A percentile compares a stretch with the other conserved stretches of the same genome.
Conservation (phyloP, 805 yeast genomes). For the Candida sonorensis region DNA sequence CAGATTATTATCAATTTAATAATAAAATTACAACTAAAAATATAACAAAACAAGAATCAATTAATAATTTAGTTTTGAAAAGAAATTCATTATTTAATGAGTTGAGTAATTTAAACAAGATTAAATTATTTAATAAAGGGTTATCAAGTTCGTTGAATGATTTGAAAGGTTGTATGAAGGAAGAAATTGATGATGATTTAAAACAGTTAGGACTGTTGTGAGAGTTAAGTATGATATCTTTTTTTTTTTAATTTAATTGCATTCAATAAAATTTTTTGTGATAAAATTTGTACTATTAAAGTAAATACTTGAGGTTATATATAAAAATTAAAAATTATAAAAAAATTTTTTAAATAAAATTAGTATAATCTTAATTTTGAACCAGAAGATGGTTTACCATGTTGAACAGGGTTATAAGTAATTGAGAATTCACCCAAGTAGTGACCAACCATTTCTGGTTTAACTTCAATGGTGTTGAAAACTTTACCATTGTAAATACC, state of each 20-base stretch:
- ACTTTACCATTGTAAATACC: constrained; percentile 99
- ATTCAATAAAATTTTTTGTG: too few relatives aligned
- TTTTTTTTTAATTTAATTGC: too few relatives aligned
- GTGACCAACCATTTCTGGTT: constrained; percentile 99
- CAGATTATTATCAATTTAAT: constrained; percentile 33
- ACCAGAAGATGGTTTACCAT: constrained; percentile 56
- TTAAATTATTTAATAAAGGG: constrained; percentile 54
- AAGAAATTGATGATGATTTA: constrained; percentile 73
- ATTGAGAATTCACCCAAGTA: constrained; percentile 99
- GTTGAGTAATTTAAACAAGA: constrained; percentile 61
- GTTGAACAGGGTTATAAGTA: constrained; percentile 99
- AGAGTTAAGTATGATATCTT: constrained; percentile 1
- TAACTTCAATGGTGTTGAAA: constrained; percentile 98
- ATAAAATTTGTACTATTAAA: too few relatives aligned
- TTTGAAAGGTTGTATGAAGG: constrained; percentile 53
- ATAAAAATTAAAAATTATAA: background rate
- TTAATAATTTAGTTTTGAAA: constrained; percentile 50
- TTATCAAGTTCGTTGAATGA: constrained; percentile 76
- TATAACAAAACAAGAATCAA: constrained; percentile 15
- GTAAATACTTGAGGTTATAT: background rate
- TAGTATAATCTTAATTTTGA: constrained; percentile 31
- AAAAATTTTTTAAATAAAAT: constrained; percentile 7
- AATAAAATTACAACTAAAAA: constrained; percentile 19
- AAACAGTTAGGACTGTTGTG: constrained; percentile 45
- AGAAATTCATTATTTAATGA: constrained; percentile 63